Evolutionary conservation across 2,329 filamentous ascomycete species (phyloP), one percentile per base, ranked within the genome.

Genomic region (Paramyrothecium sp.): DNA sequence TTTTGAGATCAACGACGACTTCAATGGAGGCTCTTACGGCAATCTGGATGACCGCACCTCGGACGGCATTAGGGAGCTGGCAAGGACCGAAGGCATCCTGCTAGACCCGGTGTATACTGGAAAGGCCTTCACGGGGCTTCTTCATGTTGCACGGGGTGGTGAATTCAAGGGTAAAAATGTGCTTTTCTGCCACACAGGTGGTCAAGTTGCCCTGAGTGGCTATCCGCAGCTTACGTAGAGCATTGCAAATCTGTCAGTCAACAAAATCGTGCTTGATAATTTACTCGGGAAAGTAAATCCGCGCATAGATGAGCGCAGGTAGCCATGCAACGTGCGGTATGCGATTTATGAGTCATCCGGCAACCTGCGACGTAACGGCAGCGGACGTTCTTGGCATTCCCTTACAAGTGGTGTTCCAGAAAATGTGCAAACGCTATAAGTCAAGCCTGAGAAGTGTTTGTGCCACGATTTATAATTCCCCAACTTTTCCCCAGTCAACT

Each of bases 111-210:
- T 62, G 10, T 61, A 63, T 34, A 57, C 60, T 12, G 61, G 60
- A 2, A 61, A 59, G 20, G 58, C 61, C 2, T 56, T 62, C 12
- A 51, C 55, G 13, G 60, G 56, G 10, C 53, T 63, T 11, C 46
- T 61, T 16, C 44, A 60, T 21, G 41, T 38, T 5, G 58, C 54
- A 10, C 56, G 26, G 34, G 7, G 13, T 10, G 60, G 59, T 13
- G 55, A 51, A n/a, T 51, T 60, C 13, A 7, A 38, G 4, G 51
- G 55, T 1, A 34, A 47, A 4, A 56, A 54, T 26, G 55, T 61
- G 0, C 41, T 62, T n/a, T 62, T 61, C 44, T 44, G 48, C 26
- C 60, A 62, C 19, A 62, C 60, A 10, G 60, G 60, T 2, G 60
- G 60, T 1, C 59, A 59, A 30, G 21, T 52, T 7, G 59, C 60